Percentiles rank a stretch among this genome's conserved stretches.
These are phyloP conservation scores for Chytriomyces hyalinus DNA, from an alignment of 192 early-diverging fungal species.

Conservation along the genomic window DNA sequence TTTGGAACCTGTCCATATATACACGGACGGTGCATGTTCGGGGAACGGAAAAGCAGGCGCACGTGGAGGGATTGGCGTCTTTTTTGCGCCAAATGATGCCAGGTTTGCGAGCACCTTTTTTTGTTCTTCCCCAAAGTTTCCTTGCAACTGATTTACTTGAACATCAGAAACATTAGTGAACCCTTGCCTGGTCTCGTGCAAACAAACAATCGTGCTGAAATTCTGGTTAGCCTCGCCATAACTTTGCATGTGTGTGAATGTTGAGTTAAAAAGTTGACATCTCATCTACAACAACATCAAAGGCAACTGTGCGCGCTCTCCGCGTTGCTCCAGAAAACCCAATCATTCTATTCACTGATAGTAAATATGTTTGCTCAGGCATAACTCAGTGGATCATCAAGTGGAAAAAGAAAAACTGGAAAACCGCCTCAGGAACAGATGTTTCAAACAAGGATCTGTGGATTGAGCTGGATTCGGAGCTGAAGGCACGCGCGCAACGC, in stretches of 20 bases:
- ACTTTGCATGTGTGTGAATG: not conserved
- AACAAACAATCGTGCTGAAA: constrained; percentile 59
- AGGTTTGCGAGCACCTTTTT: constrained; percentile 7
- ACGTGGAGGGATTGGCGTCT: constrained; percentile 84
- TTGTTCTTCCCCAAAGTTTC: not conserved
- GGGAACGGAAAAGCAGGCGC: constrained; percentile 73
- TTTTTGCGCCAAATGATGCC: constrained; percentile 73
- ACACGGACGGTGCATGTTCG: constrained; percentile 82
- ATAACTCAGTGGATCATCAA: constrained; percentile 69
- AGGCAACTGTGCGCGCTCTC: constrained; percentile 44
- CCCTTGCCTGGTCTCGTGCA: constrained; percentile 44
- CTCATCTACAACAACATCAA: not conserved
- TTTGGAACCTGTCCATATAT: constrained; percentile 41
- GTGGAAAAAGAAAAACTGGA: constrained; percentile 80
- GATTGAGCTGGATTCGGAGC: constrained; percentile 51
- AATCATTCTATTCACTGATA: constrained; percentile 72
- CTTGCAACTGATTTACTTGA: not conserved
- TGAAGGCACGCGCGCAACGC: constrained; percentile 35
- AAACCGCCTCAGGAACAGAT: constrained; percentile 47
- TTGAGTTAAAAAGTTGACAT: not conserved
- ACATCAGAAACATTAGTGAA: constrained; percentile 43
- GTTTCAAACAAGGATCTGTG: constrained; percentile 87
- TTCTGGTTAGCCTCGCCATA: constrained; percentile 27
- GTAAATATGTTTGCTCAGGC: constrained; percentile 74
- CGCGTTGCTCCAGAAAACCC: constrained; percentile 21